Evolutionary conservation across 352 stramenopile genomes (phyloP).

Genomic region (Phytophthora pini): DNA sequence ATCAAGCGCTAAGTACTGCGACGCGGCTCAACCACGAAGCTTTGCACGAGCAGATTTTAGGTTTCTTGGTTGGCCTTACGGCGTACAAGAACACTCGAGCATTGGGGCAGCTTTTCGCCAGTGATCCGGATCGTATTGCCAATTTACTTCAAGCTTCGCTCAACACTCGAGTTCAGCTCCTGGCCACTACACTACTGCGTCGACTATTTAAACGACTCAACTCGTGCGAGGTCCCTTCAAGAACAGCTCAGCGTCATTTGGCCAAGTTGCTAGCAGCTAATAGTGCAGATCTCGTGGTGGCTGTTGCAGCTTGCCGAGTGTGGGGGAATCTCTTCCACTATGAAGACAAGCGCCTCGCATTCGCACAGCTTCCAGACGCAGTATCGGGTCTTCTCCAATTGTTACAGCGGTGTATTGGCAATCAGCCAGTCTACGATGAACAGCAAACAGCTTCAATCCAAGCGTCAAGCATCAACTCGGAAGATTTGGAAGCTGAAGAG

Average conservation of each 20-base stretch:
- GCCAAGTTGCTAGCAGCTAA: conserved; percentile 39
- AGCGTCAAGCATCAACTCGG: not conserved
- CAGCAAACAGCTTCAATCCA: conserved; percentile 2
- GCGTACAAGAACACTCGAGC: conserved; percentile 53
- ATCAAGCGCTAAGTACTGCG: conserved; percentile 41
- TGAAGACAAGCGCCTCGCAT: conserved; percentile 59
- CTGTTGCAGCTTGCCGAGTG: conserved; percentile 52
- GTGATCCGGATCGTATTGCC: conserved; percentile 58
- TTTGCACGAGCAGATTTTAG: conserved; percentile 55
- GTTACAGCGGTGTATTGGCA: conserved; percentile 29
- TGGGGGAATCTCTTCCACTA: conserved; percentile 72
- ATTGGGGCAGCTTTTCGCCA: conserved; percentile 47
- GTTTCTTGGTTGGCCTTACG: conserved; percentile 60
- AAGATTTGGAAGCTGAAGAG: conserved; percentile 14
- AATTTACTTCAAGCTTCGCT: conserved; percentile 59
- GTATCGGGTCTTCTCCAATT: conserved; percentile 52
- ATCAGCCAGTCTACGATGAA: conserved; percentile 6
- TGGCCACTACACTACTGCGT: conserved; percentile 47
- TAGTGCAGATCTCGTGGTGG: conserved; percentile 33
- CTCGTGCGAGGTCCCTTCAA: conserved; percentile 40
- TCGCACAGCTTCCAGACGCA: conserved; percentile 45
- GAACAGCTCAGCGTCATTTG: conserved; percentile 52
- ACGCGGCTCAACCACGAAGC: conserved; percentile 42
- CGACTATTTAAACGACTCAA: conserved; percentile 72
- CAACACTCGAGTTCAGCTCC: conserved; percentile 34